These are phyloP conservation scores for Metroxylon sagu DNA, from an alignment of 176 grass and related monocot species.

Conservation along the genomic window DNA sequence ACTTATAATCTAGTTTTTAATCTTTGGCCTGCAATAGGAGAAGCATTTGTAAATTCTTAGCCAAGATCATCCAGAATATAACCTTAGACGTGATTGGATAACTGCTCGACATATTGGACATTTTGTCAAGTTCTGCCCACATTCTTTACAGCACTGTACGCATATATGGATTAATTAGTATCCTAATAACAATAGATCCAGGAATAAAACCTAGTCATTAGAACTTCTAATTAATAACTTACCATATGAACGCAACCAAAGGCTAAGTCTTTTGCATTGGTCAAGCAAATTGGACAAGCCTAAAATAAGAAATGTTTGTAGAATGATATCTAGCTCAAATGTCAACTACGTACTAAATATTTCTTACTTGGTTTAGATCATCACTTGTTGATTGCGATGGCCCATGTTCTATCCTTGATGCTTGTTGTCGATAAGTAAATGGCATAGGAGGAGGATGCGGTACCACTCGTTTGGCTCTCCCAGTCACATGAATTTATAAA, in stretches of 20 bases:
- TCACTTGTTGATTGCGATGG: slow-evolving; percentile 10
- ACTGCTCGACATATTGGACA: slow-evolving; percentile 78
- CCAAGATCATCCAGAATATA: slow-evolving; percentile 51
- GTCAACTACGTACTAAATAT: too few species aligned
- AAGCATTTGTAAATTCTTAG: too few species aligned
- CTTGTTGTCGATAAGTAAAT: slow-evolving; percentile 21
- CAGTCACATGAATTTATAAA: slow-evolving; percentile 33
- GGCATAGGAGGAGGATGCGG: slow-evolving; percentile 58
- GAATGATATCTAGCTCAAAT: too few species aligned
- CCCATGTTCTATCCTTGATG: slow-evolving; percentile 19
- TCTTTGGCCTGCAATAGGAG: too few species aligned
- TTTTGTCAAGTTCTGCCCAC: slow-evolving; percentile 58
- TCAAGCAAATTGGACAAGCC: slow-evolving; percentile 83
- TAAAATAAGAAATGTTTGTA: slow-evolving; percentile 1
- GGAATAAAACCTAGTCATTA: background rate
- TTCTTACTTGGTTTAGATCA: slow-evolving; percentile 37
- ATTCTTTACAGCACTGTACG: slow-evolving; percentile 76
- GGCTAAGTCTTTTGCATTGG: slow-evolving; percentile 67
- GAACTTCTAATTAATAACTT: slow-evolving; percentile 1
- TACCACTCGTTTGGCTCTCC: slow-evolving; percentile 36
- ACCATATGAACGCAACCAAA: slow-evolving; percentile 92
- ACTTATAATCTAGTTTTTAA: too few species aligned
- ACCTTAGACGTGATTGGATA: slow-evolving; percentile 62
- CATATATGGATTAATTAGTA: background rate
- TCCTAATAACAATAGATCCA: background rate